Conservation (phyloP, 176 grass and related monocot species). For the Oryza meridionalis region DNA sequence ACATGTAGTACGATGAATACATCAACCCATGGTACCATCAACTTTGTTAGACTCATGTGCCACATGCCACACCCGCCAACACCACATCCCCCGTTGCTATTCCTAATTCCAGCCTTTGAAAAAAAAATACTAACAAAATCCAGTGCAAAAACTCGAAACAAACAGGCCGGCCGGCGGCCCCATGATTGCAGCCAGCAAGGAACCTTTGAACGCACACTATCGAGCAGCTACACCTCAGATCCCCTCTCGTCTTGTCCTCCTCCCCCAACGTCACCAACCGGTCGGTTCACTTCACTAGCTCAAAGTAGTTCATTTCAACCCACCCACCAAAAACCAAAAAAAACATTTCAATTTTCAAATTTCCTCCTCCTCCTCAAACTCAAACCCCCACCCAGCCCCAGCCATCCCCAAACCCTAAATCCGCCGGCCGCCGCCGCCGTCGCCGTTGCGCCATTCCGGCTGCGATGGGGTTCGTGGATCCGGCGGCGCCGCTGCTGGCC, state of each 20-base stretch:
- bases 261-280: constrained; percentile 11
- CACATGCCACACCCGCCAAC: no score
- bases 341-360: constrained; percentile 58
- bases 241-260: background rate
- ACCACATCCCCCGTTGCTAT: no score
- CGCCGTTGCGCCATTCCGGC: background rate
- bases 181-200: constrained; percentile 8
- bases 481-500: constrained; percentile 71
- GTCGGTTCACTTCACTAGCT: background rate
- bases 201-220: constrained; percentile 41
- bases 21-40: no score
- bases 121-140: no score
- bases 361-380: constrained; percentile 13
- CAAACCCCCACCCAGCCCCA: background rate
- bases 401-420: constrained; percentile 30
- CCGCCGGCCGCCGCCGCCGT: background rate
- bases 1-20: no score
- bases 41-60: no score
- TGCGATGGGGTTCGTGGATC: constrained; percentile 86
- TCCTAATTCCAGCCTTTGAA: no score
- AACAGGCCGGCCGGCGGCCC: background rate
- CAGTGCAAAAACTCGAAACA: background rate
- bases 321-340: background rate
- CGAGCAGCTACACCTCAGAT: background rate
- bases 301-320: background rate